phyloP scores from a whole-genome alignment of 192 early-diverging fungal genomes.

The Kickxella alabastrina region DNA sequence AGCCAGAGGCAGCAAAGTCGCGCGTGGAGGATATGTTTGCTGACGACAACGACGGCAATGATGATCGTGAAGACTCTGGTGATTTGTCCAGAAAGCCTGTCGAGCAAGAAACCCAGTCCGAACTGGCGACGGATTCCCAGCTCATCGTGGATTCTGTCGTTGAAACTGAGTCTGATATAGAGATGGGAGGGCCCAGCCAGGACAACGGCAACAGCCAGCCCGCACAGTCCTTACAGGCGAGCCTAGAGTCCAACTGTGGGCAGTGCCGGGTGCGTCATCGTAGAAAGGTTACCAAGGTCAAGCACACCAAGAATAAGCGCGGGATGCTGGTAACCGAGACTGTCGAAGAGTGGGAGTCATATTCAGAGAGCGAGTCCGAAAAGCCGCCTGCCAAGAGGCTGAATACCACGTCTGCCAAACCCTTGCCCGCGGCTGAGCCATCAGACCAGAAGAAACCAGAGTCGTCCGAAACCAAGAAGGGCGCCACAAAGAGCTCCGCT shows the following conservation, averaged over 20 bases:
- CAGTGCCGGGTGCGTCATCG: slow-evolving; percentile 38
- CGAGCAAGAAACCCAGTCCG: not conserved
- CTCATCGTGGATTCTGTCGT: not conserved
- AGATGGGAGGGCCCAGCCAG: slow-evolving; percentile 21
- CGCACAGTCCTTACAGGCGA: not conserved
- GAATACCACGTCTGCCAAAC: too few relatives aligned
- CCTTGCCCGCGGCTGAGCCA: not conserved
- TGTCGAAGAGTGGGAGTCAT: slow-evolving; percentile 50
- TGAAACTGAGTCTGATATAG: slow-evolving; percentile 18
- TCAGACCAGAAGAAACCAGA: not conserved
- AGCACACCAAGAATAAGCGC: slow-evolving; percentile 47
- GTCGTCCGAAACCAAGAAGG: not conserved
- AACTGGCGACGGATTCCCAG: not conserved
- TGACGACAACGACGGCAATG: slow-evolving; percentile 23
- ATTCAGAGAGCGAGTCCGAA: slow-evolving; percentile 44
- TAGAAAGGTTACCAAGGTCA: slow-evolving; percentile 44
- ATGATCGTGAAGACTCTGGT: slow-evolving; percentile 5
- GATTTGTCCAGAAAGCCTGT: too few relatives aligned
- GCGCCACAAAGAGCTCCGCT: slow-evolving; percentile 15
- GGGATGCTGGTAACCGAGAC: slow-evolving; percentile 49
- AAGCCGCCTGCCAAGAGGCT: slow-evolving; percentile 1
- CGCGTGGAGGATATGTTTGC: slow-evolving; percentile 51
- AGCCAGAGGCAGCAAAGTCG: not conserved
- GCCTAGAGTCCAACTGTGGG: not conserved
- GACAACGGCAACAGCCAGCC: not conserved